A percentile compares a stretch with the other conserved stretches of the same genome.
Evolutionary conservation across 164 flowering plant genomes (phyloP).

Genomic region (Saururus chinensis): DNA sequence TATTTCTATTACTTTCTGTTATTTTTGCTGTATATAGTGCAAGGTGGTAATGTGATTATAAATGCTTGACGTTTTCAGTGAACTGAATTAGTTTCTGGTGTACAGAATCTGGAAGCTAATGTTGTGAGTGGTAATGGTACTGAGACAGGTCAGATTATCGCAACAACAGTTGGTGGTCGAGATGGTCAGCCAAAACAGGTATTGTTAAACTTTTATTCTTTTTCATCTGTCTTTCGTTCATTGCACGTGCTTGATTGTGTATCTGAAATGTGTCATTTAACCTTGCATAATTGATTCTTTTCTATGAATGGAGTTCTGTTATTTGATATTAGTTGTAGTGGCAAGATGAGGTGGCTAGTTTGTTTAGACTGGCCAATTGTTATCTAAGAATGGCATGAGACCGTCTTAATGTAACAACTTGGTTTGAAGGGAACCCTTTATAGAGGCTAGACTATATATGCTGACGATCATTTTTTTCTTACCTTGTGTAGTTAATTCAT

Average conservation of each 20-base stretch:
- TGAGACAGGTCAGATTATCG: constrained; percentile 70
- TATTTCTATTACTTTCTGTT: neutral
- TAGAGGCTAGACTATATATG: too few relatives aligned
- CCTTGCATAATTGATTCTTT: too few relatives aligned
- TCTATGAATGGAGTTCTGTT: too few relatives aligned
- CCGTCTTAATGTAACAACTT: too few relatives aligned
- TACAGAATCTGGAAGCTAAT: constrained; percentile 52
- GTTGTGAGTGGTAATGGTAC: constrained; percentile 69
- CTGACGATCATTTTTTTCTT: too few relatives aligned
- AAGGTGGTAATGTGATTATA: neutral
- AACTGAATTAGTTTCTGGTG: neutral
- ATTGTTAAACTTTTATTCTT: neutral
- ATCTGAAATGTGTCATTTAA: too few relatives aligned
- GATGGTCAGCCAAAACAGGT: constrained; percentile 88
- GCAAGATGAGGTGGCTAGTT: too few relatives aligned
- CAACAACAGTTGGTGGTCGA: constrained; percentile 61
- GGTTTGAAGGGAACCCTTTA: too few relatives aligned
- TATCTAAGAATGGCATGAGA: too few relatives aligned
- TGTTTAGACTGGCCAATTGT: too few relatives aligned
- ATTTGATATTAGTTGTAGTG: too few relatives aligned
- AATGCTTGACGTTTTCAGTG: neutral
- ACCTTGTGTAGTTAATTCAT: too few relatives aligned
- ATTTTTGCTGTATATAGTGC: neutral
- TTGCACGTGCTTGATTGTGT: neutral
- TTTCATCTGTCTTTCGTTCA: neutral